Evolutionary conservation across 2,329 filamentous ascomycete genomes (phyloP), one percentile per base, ranked within the genome.

Genomic region (Paramyrothecium roridum): DNA sequence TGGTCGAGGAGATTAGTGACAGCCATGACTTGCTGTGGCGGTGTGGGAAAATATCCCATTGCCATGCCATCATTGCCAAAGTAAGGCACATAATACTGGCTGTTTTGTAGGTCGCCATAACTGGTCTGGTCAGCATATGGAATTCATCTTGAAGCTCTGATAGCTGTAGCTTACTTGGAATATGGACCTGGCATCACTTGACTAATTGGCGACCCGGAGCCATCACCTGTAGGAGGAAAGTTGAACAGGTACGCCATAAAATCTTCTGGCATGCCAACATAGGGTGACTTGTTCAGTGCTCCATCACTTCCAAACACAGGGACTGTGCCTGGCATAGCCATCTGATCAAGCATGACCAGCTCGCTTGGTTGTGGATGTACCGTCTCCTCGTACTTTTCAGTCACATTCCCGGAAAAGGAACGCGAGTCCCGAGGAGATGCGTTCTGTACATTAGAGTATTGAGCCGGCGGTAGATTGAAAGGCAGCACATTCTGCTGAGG

Each of bases 161-260:
- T 30, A 40, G 46, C 4, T 8, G 7, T 23, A 49, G 73, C 80
- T 70, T 66, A 84, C 82, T 77, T 81, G 52, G 75, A 70, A 57
- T 67, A 62, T 30, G 66, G 60, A n/a, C 63, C 58, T 21, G 78
- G 75, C 56, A 80, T 70, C 57, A 83, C 76, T 23, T 81, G 79
- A 30, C 82, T 61, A 57, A 68, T 63, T 8, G 65, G 59, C 10
- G 68, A 65, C 45, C 59, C 54, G 46, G 49, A 37, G 20, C 49
- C 49, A 51, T 61, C 53, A 43, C 45, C 48, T 19, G 67, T 61
- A 26, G 63, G 59, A 8, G 69, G 58, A 3, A 70, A 69, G 67
- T 89, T 93, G 73, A 96, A 96, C 23, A 96, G 73, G 79, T 89
- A 96, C 6, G 88, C 87, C 60, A 93, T 87, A 65, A 95, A 95